Evolutionary conservation across 495 filamentous ascomycete species (phyloP), one percentile per base, ranked within the genome.

Genomic region (Annulohypoxylon nitens): DNA sequence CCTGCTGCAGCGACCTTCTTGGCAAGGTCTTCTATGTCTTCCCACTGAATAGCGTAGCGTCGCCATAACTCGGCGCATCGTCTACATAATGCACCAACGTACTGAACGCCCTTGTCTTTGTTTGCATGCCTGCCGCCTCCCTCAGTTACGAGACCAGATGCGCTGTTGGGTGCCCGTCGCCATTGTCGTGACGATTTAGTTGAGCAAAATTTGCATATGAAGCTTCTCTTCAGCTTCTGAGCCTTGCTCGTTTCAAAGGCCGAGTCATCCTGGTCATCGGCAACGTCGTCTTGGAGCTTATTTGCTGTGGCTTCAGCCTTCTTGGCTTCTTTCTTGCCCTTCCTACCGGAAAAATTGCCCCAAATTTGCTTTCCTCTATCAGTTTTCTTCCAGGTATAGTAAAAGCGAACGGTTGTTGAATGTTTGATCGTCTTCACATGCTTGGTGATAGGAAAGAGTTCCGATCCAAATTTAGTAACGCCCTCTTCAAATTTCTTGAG

Each of bases 381-480:
- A 0, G 94, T 94, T 80, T 98, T 98, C 85, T 99, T 99, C 97
- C 97, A 99, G 74, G 92, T 92, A 80, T 98, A 98, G 79, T 98
- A 99, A 69, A 92, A 97, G 10, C 96, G 90, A 30, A 96, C 93
- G 64, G 98, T 92, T 55, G 93, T 88, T 36, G 88, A 89, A 69
- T 93, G 88, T 45, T 87, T 89, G 33, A 93, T 88, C 0, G 92
- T 93, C 78, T 93, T 94, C 74, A 97, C 92, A 78, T 97, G 92
- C 74, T 92, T 91, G 50, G 90, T 93, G 54, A 98, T 89, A 69
- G 86, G 87, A 66, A 93, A 90, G 74, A 94, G 89, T 80, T 99
- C 96, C 0, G 96, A 98, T 39, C 96, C 97, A 75, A 89, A 97
- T 74, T 95, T 97, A 8, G 90, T 85, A 10, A 99, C 94, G 11